These are phyloP conservation scores for Prunus mira DNA, from an alignment of 306 rosid genomes.

Conservation along the genomic window DNA sequence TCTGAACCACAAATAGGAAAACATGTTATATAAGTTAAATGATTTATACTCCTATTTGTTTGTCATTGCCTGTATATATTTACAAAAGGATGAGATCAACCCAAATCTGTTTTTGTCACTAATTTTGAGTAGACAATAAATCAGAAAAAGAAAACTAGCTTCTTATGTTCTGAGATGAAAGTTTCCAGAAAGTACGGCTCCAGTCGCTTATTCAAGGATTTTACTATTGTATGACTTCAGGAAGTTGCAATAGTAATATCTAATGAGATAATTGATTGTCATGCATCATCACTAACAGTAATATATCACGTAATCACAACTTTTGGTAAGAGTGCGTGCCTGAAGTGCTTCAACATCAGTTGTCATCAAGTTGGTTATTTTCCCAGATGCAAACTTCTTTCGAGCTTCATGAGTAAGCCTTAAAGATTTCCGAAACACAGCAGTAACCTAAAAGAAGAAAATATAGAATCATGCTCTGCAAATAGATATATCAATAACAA, in stretches of 20 bases:
- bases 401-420: slow-evolving; percentile 97
- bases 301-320: background rate
- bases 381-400: slow-evolving; percentile 88
- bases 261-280: background rate
- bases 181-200: background rate
- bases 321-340: slow-evolving; percentile 36
- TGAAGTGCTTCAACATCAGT: slow-evolving; percentile 95
- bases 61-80: background rate
- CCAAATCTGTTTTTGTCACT: background rate
- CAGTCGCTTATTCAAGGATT: background rate
- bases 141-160: background rate
- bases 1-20: background rate
- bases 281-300: no score
- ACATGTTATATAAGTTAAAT: background rate
- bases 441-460: slow-evolving; percentile 63
- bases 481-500: background rate
- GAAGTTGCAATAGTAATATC: background rate
- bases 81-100: background rate
- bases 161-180: background rate
- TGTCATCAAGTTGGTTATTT: slow-evolving; percentile 96
- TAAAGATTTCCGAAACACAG: slow-evolving; percentile 90
- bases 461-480: background rate
- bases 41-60: background rate
- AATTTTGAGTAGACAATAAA: background rate
- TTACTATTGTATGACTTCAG: background rate